phyloP scores from a whole-genome alignment of 345 rosid species.

The Pistacia atlantica region DNA sequence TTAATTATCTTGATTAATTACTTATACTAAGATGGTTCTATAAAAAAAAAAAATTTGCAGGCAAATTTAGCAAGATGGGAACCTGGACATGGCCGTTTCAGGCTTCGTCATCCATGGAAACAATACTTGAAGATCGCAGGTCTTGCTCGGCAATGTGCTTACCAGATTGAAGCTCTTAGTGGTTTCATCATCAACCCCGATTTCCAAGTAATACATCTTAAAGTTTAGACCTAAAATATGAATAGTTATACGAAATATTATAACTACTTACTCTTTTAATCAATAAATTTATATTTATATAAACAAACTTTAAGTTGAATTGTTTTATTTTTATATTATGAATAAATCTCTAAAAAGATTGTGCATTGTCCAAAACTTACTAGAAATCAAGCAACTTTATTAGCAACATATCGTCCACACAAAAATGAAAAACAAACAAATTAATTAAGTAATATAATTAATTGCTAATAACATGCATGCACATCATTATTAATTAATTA shows the following conservation, averaged over 20 bases:
- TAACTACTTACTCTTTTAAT: no score
- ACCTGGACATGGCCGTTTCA: conserved; percentile 74
- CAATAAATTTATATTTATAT: no score
- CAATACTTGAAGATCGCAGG: conserved; percentile 65
- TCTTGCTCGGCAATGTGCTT: conserved; percentile 75
- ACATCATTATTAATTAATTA: no score
- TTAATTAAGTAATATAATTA: no score
- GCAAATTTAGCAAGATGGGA: conserved; percentile 92
- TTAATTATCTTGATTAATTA: neutral
- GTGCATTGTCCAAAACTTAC: no score
- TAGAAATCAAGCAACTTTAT: neutral
- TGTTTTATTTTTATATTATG: no score
- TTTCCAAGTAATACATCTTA: conserved; percentile 38
- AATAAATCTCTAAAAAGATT: no score
- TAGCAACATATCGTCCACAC: no score
- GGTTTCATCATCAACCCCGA: conserved; percentile 49
- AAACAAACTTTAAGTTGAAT: no score
- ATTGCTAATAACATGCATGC: no score
- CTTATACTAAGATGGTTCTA: neutral
- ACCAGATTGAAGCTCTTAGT: conserved; percentile 62
- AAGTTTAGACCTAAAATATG: no score
- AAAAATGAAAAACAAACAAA: neutral
- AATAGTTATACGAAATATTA: neutral
- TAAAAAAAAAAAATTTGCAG: conserved; percentile 26
- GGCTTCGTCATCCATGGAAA: conserved; percentile 75